Evolutionary conservation across 192 early-diverging fungal genomes (phyloP), one percentile per base, ranked within the genome.

Genomic region (Phycomyces blakesleeanus): DNA sequence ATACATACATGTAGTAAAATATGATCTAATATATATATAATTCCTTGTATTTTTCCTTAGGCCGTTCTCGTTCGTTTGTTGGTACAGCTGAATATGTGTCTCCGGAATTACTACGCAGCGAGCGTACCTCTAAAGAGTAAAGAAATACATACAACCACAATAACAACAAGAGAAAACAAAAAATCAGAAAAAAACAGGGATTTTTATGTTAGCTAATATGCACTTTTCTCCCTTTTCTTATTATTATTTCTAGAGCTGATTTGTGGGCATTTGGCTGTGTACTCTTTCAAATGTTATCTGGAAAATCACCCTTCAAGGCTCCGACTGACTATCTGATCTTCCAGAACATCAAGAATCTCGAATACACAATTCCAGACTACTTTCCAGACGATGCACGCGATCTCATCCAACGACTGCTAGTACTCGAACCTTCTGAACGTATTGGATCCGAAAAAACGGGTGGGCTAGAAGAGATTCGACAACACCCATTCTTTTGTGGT

Each of bases 11-110:
- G n/a, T n/a, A n/a, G n/a, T n/a, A n/a, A n/a, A n/a, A n/a, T n/a
- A n/a, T n/a, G 5, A 18, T 59, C 40, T 41, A 41, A 14, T 41
- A 41, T 41, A 10, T 41, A 41, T 10, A 41, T 6, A 41, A 6
- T 10, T 14, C 40, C 39, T 38, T 34, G 0, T 59, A 29, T 16
- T 12, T 44, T 59, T 52, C 52, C 6, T 10, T 12, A 68, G 21
- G 10, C 54, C 12, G 57, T 67, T 75, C 89, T 55, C 86, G 90
- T 63, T 98, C 95, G 0, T 98, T 98, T 81, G 97, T 99, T 1
- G 97, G 97, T 29, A 99, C 97, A 5, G 96, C 97, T 14, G 97
- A 99, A 82, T 99, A 99, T 76, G 95, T 96, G 21, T 93, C 93
- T 3, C 97, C 96, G 0, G 97, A 99, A 74, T 78, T 99, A 41